Evolutionary conservation across 768 basidiomycete genomes (phyloP).

Genomic region (Lanmaoa rubissima): DNA sequence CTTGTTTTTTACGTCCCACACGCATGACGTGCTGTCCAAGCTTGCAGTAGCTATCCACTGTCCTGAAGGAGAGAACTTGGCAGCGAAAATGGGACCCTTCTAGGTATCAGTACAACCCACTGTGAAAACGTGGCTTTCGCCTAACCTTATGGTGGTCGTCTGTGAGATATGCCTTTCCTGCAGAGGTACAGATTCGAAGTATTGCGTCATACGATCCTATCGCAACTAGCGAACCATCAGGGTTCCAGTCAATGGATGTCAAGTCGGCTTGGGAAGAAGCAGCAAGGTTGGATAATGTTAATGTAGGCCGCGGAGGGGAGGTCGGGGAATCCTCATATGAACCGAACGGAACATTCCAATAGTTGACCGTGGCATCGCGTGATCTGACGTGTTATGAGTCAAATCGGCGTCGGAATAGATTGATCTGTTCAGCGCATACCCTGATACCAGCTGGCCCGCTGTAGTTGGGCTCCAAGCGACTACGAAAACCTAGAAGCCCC

Average conservation of each 20-base stretch:
- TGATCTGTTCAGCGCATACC: constrained; percentile 43
- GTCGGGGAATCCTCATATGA: constrained; percentile 19
- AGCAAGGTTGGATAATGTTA: constrained; percentile 49
- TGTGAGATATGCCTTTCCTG: constrained; percentile 62
- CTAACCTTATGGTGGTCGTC: constrained; percentile 65
- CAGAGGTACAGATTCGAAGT: constrained; percentile 62
- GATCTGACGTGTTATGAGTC: constrained; percentile 44
- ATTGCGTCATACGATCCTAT: constrained; percentile 76
- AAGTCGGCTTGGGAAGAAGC: constrained; percentile 55
- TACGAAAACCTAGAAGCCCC: constrained; percentile 63
- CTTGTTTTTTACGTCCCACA: constrained; percentile 73
- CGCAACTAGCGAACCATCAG: constrained; percentile 69
- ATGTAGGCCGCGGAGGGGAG: constrained; percentile 33
- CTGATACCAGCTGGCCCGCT: constrained; percentile 63
- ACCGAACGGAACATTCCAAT: constrained; percentile 63
- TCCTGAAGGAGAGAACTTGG: constrained; percentile 72
- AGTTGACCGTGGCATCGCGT: constrained; percentile 69
- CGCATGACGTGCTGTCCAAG: constrained; percentile 70
- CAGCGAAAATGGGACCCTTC: constrained; percentile 80
- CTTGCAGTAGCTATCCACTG: constrained; percentile 75
- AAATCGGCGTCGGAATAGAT: background rate
- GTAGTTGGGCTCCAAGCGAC: constrained; percentile 75
- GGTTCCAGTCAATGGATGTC: constrained; percentile 76
- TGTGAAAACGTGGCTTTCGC: background rate
- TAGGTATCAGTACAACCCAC: constrained; percentile 20